A percentile compares a stretch with the other conserved stretches of the same genome.
Conservation (phyloP, 352 stramenopile species). For the Phytophthora crassamura region DNA sequence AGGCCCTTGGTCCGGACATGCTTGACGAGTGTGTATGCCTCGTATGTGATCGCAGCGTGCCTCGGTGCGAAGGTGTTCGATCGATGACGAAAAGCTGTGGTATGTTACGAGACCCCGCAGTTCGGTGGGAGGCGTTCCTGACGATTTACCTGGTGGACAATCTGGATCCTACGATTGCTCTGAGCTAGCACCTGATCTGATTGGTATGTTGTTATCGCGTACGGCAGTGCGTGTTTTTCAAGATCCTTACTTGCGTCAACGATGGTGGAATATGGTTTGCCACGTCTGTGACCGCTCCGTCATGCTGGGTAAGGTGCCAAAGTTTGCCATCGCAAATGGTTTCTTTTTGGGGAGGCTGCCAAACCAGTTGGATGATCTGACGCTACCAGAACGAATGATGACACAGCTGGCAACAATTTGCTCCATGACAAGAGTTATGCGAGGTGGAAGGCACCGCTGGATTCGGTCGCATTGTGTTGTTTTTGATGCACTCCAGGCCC, state of each 20-base stretch:
- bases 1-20: not conserved
- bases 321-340: not conserved
- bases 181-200: not conserved
- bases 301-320: not conserved
- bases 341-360: not conserved
- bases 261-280: slow-evolving; percentile 1
- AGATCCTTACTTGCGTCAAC: not conserved
- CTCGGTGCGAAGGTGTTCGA: not conserved
- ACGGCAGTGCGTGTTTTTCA: not conserved
- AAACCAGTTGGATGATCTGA: not conserved
- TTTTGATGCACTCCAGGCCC: slow-evolving; percentile 7
- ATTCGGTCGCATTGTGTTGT: slow-evolving; percentile 12
- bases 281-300: not conserved
- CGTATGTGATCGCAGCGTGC: not conserved
- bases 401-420: slow-evolving; percentile 7
- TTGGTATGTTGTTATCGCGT: not conserved
- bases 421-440: slow-evolving; percentile 7
- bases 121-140: not conserved
- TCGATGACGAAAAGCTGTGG: not conserved
- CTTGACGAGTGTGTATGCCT: not conserved
- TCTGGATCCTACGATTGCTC: not conserved
- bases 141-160: not conserved
- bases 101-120: not conserved
- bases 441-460: slow-evolving; percentile 1
- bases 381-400: slow-evolving; percentile 9